phyloP scores from a whole-genome alignment of 2,329 filamentous ascomycete species.

The Tetracladium maxilliforme region DNA sequence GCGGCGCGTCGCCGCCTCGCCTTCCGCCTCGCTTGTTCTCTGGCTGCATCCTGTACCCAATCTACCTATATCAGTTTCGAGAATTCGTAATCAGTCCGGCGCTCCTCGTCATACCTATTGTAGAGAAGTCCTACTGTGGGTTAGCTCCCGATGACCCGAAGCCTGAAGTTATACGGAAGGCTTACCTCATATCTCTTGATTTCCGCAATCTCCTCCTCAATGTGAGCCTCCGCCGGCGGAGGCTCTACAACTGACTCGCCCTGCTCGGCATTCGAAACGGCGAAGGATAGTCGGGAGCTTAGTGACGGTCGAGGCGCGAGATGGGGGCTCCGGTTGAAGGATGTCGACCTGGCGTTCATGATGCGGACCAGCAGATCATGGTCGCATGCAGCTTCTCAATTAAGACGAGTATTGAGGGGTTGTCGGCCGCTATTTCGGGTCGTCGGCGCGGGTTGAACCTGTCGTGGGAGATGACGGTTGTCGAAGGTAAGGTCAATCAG shows the following conservation, averaged over 20 bases:
- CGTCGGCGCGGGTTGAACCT: no score
- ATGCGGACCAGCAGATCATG: no score
- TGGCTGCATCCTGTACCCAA: constrained; percentile 94
- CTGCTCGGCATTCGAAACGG: constrained; percentile 48
- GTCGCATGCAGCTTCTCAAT: no score
- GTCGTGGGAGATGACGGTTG: no score
- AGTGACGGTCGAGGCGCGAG: no score
- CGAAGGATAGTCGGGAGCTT: constrained; percentile 56
- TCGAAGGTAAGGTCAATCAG: no score
- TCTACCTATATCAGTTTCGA: no score
- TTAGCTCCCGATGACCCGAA: constrained; percentile 3
- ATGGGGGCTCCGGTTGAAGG: no score
- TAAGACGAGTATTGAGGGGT: no score
- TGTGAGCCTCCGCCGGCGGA: constrained; percentile 47
- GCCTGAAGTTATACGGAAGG: constrained; percentile 1
- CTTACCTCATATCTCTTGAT: constrained; percentile 88
- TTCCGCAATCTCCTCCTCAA: constrained; percentile 90
- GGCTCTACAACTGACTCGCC: constrained; percentile 37
- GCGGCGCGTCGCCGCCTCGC: constrained; percentile 58
- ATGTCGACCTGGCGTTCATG: no score
- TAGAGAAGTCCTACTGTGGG: constrained; percentile 66
- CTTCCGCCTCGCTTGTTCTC: constrained; percentile 73
- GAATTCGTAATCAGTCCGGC: no score
- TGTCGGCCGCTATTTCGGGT: no score
- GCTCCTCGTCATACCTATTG: constrained; percentile 71